Evolutionary conservation across 495 filamentous ascomycete species (phyloP), one percentile per base, ranked within the genome.

Genomic region (Hyaloscypha hepaticicola): DNA sequence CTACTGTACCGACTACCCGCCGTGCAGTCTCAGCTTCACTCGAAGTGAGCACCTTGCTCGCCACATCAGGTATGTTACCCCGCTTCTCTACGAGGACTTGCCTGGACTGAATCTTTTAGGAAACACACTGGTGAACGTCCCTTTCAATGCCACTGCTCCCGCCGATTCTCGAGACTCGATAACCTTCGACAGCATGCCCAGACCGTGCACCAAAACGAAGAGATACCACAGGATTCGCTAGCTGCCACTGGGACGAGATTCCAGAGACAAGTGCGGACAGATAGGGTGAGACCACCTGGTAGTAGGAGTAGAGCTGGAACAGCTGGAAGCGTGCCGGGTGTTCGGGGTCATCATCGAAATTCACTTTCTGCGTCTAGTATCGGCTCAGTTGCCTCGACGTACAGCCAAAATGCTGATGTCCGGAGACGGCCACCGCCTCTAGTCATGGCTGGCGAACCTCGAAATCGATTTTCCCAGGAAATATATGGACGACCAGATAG

Each of bases 41-140:
- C 84, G 95, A 45, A 98, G 96, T 72, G 95, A 99, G 74, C 95
- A 99, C 78, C 76, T 99, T 59, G 95, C 95, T 14, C 84, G 95
- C 31, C 95, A 99, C 67, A 98, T 99, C 66, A 87, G 90, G 90
- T 92, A 82, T 50, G 79, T 64, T 11, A 14, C 8, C 31, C 34
- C 26, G 25, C 49, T 16, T 14, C 38, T 45, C 38, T 41, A n/a
- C 24, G 48, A 52, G 26, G 34, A 29, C 9, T 58, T 34, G 21
- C 45, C 9, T 63, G 71, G 80, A 68, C 79, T 70, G 63, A 66
- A 26, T 24, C 19, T 65, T 31, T 12, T 71, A 93, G 94, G 69
- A 99, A 98, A 85, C 95, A 99, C 73, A 99, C 95, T 1, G 95
- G 95, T 22, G 95, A 99, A 76, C 90, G 95, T 16, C 95, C 95